A percentile compares a stretch with the other conserved stretches of the same genome.
phyloP scores from a whole-genome alignment of 345 rosid genomes.

The Arabis hirsuta region DNA sequence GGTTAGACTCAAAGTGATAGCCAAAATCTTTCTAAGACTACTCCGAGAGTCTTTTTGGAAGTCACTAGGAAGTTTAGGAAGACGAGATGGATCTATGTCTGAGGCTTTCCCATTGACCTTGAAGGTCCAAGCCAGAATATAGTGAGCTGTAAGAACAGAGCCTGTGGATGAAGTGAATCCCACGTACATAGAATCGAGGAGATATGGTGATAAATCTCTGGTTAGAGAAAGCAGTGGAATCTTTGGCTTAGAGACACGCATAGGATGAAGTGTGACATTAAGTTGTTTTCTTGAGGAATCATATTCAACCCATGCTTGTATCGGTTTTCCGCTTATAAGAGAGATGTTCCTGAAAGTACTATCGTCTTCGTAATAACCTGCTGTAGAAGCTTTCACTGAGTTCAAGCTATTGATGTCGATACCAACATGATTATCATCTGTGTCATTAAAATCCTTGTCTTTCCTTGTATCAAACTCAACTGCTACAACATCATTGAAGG shows the following conservation, averaged over 20 bases:
- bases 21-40: slow-evolving; percentile 36
- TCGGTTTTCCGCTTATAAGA: slow-evolving; percentile 48
- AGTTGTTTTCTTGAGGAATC: slow-evolving; percentile 56
- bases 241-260: slow-evolving; percentile 50
- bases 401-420: slow-evolving; percentile 59
- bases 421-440: slow-evolving; percentile 41
- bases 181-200: slow-evolving; percentile 46
- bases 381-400: slow-evolving; percentile 56
- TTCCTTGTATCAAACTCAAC: slow-evolving; percentile 74
- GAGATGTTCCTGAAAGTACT: slow-evolving; percentile 40
- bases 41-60: not conserved
- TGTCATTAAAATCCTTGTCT: slow-evolving; percentile 56
- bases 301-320: slow-evolving; percentile 87
- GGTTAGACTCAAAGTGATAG: slow-evolving; percentile 33
- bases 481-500: slow-evolving; percentile 63
- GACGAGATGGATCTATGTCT: slow-evolving; percentile 46
- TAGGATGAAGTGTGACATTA: slow-evolving; percentile 61
- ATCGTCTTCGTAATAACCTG: slow-evolving; percentile 50
- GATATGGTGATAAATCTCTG: slow-evolving; percentile 55
- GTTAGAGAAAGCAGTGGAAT: slow-evolving; percentile 55
- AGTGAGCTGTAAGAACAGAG: slow-evolving; percentile 35
- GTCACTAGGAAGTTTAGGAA: slow-evolving; percentile 53
- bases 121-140: slow-evolving; percentile 65
- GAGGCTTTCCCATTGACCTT: slow-evolving; percentile 49
- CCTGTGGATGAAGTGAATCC: slow-evolving; percentile 68